These are phyloP conservation scores for Neofusicoccum cordaticola DNA, from an alignment of 2,329 filamentous ascomycete genomes.

Conservation along the genomic window DNA sequence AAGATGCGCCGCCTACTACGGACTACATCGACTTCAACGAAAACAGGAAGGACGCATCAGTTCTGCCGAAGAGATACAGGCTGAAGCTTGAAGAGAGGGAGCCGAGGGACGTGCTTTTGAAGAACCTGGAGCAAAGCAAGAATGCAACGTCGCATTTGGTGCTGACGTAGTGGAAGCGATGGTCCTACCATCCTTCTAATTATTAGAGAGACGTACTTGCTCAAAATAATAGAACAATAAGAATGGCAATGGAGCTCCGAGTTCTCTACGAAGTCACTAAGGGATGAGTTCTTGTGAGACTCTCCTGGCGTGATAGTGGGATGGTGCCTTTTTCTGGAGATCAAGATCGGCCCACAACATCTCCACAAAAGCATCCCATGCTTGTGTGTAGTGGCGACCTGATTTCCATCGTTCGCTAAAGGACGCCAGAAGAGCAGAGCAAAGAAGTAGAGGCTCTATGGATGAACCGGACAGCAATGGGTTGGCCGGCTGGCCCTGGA, in stretches of 20 bases:
- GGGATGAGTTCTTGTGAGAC: no score
- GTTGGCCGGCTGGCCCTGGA: neutral
- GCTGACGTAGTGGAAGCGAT: neutral
- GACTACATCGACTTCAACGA: slow-evolving; percentile 17
- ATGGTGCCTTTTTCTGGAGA: neutral
- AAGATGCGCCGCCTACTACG: neutral
- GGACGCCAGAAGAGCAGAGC: slow-evolving; percentile 8
- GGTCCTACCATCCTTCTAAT: neutral
- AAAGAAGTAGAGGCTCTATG: slow-evolving; percentile 8
- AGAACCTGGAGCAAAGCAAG: slow-evolving; percentile 6
- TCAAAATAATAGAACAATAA: no score
- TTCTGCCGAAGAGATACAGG: slow-evolving; percentile 9
- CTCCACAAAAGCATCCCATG: slow-evolving; percentile 12
- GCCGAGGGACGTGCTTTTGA: slow-evolving; percentile 6
- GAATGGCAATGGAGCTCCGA: no score
- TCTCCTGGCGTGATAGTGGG: neutral
- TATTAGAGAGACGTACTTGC: no score
- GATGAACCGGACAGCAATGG: neutral
- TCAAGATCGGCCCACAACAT: slow-evolving; percentile 1
- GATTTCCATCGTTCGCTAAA: slow-evolving; percentile 9
- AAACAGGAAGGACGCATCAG: slow-evolving; percentile 9
- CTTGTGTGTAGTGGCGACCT: neutral
- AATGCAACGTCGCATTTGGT: slow-evolving; percentile 7
- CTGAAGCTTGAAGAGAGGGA: slow-evolving; percentile 4
- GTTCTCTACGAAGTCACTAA: no score